phyloP scores from a whole-genome alignment of 371 early-diverging fungal genomes.

The Syncephalastrum racemosum region DNA sequence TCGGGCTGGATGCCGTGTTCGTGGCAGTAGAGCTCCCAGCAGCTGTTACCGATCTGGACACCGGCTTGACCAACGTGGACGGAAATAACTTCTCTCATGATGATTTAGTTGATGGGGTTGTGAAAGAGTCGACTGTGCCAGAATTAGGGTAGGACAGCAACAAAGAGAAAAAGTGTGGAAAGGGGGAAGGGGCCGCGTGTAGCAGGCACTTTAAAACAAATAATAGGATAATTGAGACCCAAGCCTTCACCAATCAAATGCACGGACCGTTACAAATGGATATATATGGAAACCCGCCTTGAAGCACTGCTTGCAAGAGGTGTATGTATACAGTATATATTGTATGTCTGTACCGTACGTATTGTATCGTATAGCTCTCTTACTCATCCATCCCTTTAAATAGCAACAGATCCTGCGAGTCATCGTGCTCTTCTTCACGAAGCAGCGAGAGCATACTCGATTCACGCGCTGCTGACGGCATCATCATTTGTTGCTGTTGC shows the following conservation, averaged over 20 bases:
- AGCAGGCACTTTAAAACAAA: too few relatives aligned
- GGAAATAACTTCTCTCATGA: constrained; percentile 97
- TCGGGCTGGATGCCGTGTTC: constrained; percentile 96
- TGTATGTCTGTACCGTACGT: too few relatives aligned
- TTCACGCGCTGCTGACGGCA: constrained; percentile 5
- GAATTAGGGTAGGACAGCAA: constrained; percentile 35
- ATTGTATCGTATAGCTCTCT: too few relatives aligned
- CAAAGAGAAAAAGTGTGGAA: constrained; percentile 5
- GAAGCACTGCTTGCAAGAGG: too few relatives aligned
- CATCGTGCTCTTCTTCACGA: constrained; percentile 5
- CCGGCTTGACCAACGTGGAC: constrained; percentile 97
- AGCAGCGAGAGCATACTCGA: too few relatives aligned
- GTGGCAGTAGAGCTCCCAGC: constrained; percentile 92
- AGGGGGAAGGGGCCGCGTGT: constrained; percentile 5
- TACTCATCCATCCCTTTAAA: constrained; percentile 14
- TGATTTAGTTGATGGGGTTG: constrained; percentile 15
- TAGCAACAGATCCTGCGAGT: constrained; percentile 16
- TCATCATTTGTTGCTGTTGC: constrained; percentile 8
- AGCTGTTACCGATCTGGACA: constrained; percentile 99
- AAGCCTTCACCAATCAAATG: too few relatives aligned
- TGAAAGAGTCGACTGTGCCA: constrained; percentile 22
- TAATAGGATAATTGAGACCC: too few relatives aligned
- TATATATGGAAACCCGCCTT: too few relatives aligned
- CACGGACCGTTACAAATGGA: too few relatives aligned
- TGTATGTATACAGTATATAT: too few relatives aligned